phyloP scores from a whole-genome alignment of 176 grass and related monocot genomes.

The Bonia amplexicaulis region DNA sequence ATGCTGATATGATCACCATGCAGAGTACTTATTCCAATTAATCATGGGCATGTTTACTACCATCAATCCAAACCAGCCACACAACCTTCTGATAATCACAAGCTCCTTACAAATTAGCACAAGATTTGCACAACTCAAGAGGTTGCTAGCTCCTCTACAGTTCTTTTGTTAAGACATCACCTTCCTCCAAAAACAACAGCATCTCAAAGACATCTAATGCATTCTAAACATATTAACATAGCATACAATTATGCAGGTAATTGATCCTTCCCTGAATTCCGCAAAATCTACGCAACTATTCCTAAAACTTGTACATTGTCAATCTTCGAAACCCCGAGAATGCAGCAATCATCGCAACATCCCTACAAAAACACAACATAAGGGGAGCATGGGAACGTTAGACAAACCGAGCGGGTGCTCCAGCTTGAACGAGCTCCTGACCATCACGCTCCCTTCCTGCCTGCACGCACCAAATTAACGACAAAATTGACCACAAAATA shows the following conservation, averaged over 20 bases:
- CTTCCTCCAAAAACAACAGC: background rate
- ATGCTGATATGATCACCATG: background rate
- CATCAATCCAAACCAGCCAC: background rate
- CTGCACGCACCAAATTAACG: background rate
- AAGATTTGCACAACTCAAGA: background rate
- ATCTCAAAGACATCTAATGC: background rate
- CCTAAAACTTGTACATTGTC: background rate
- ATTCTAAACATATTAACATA: background rate
- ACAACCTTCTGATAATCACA: background rate
- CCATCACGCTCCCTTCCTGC: conserved; percentile 52
- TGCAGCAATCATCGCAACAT: background rate
- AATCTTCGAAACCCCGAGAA: background rate
- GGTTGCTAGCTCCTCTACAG: background rate
- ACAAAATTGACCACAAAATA: background rate
- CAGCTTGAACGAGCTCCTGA: conserved; percentile 89
- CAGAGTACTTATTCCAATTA: background rate
- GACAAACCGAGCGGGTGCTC: conserved; percentile 89
- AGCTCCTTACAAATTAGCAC: background rate
- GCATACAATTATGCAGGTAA: background rate
- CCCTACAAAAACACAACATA: background rate
- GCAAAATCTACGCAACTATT: background rate
- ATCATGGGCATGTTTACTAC: background rate
- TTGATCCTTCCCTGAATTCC: background rate
- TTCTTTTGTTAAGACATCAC: background rate
- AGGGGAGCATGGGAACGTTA: background rate